These are phyloP conservation scores for Rhizophagus clarus DNA, from an alignment of 192 early-diverging fungal genomes.

Conservation along the genomic window DNA sequence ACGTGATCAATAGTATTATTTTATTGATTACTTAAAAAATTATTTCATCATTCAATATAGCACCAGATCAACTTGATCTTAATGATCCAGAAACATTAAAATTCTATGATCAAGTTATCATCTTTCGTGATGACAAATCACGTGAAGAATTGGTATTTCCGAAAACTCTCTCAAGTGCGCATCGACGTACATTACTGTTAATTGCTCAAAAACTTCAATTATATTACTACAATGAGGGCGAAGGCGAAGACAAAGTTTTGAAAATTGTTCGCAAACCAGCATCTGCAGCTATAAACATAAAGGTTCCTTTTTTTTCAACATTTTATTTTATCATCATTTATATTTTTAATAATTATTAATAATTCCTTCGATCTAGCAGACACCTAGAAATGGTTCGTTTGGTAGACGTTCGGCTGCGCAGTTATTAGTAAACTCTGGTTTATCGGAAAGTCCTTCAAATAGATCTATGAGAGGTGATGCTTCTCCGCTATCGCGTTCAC, in stretches of 20 bases:
- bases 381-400: constrained; percentile 28
- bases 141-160: constrained; percentile 69
- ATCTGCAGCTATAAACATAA: constrained; percentile 29
- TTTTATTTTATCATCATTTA: not conserved
- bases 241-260: constrained; percentile 49
- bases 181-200: constrained; percentile 64
- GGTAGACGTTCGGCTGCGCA: constrained; percentile 26
- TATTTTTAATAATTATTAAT: too few species aligned
- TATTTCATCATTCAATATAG: constrained; percentile 25
- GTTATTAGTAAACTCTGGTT: constrained; percentile 21
- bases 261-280: constrained; percentile 45
- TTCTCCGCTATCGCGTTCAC: constrained; percentile 32
- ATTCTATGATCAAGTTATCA: constrained; percentile 71
- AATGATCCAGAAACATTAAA: constrained; percentile 71
- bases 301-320: not conserved
- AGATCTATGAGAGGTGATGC: constrained; percentile 27
- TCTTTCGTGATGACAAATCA: constrained; percentile 69
- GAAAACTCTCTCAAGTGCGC: constrained; percentile 57
- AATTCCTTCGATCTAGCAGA: not conserved
- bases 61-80: constrained; percentile 57
- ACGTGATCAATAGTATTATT: not conserved
- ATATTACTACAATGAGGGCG: constrained; percentile 51
- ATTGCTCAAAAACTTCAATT: constrained; percentile 74
- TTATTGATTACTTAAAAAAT: not conserved
- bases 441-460: constrained; percentile 34